Conservation (phyloP, 768 basidiomycete genomes). For the Mycena crocata region DNA sequence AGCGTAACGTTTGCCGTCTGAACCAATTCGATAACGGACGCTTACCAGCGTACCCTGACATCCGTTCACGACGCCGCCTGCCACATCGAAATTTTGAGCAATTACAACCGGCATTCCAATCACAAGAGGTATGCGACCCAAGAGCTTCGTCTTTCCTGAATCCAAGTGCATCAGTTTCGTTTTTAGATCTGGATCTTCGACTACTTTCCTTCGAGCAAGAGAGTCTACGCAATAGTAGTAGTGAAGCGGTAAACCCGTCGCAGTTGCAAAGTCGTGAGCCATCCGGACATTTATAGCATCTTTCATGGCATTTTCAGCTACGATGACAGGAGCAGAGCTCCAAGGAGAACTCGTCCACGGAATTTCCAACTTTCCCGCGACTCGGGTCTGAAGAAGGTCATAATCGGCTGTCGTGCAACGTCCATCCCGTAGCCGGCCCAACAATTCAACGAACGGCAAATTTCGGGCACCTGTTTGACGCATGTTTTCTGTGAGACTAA, state of each 20-base stretch:
- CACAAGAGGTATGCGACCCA: constrained; percentile 39
- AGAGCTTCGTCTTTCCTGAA: constrained; percentile 26
- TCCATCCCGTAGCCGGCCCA: constrained; percentile 7
- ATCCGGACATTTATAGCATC: not conserved
- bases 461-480: constrained; percentile 22
- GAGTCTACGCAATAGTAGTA: not conserved
- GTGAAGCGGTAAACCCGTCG: not conserved
- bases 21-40: not conserved
- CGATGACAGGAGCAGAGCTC: not conserved
- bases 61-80: constrained; percentile 42
- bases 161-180: constrained; percentile 8
- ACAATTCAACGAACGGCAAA: not conserved
- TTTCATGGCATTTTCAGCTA: not conserved
- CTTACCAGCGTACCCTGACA: constrained; percentile 18
- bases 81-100: constrained; percentile 41
- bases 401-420: constrained; percentile 34
- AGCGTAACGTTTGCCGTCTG: not conserved
- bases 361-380: not conserved
- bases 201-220: too few species aligned
- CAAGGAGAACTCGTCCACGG: constrained; percentile 14
- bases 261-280: not conserved
- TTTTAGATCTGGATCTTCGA: too few species aligned
- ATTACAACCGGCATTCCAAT: constrained; percentile 47
- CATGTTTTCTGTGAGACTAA: constrained; percentile 6
- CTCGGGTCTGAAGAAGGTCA: constrained; percentile 20